These are phyloP conservation scores for Diaporthe sp. DNA, from an alignment of 2,329 filamentous ascomycete genomes.

Conservation along the genomic window DNA sequence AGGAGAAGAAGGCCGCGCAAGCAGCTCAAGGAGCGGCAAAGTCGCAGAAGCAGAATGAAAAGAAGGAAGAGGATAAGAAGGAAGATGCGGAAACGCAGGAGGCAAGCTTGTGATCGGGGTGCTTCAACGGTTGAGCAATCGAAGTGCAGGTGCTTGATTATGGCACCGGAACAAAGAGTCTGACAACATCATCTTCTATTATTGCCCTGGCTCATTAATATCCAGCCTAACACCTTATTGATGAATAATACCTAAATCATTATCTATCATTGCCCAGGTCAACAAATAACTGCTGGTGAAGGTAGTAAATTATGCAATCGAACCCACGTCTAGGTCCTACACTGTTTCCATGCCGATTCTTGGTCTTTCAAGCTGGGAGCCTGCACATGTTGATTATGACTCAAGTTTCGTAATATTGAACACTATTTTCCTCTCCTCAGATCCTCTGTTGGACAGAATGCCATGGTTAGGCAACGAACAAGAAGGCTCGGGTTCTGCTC, in stretches of 20 bases:
- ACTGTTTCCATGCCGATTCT: no score
- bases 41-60: slow-evolving; percentile 23
- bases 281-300: not conserved
- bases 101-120: not conserved
- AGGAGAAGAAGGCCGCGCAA: slow-evolving; percentile 32
- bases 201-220: not conserved
- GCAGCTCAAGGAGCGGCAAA: not conserved
- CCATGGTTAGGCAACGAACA: not conserved
- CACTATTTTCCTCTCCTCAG: not conserved
- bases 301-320: not conserved
- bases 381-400: not conserved
- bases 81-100: slow-evolving; percentile 8
- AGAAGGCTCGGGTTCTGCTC: no score
- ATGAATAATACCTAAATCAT: no score
- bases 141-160: rapidly evolving
- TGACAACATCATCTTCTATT: no score
- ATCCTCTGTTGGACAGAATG: not conserved
- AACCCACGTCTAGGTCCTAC: no score
- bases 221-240: not conserved
- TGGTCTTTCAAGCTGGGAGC: no score
- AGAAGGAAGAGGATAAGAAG: slow-evolving; percentile 12
- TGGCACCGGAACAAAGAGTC: no score
- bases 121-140: rapidly evolving
- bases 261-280: not conserved
- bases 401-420: no score